Evolutionary conservation across 306 rosid genomes (phyloP).

Genomic region (Ziziphus jujuba): DNA sequence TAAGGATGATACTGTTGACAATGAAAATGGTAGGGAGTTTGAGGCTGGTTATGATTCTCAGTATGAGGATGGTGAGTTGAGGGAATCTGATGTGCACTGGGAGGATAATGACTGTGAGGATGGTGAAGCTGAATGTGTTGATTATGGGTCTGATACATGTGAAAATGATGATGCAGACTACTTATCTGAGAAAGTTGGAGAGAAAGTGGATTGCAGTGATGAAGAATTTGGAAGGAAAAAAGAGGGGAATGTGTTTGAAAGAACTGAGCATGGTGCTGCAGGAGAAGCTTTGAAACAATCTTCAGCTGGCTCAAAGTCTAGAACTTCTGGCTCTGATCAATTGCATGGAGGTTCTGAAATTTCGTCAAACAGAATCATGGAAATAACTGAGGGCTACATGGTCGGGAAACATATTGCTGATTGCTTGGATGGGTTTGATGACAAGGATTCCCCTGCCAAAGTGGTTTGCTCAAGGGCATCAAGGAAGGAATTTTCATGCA

Average conservation of each 20-base stretch:
- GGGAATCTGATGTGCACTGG: conserved; percentile 34
- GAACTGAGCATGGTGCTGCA: neutral
- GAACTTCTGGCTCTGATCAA: conserved; percentile 21
- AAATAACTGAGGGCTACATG: conserved; percentile 25
- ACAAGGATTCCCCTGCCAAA: conserved; percentile 13
- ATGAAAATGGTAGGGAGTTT: neutral
- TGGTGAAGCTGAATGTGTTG: conserved; percentile 33
- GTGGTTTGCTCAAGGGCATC: conserved; percentile 20
- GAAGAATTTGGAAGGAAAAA: conserved; percentile 16
- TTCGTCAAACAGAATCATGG: conserved; percentile 19
- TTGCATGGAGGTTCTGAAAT: conserved; percentile 28
- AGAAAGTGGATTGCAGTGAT: conserved; percentile 19
- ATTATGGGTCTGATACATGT: conserved; percentile 37
- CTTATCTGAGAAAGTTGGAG: conserved; percentile 16
- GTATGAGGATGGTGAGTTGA: conserved; percentile 45
- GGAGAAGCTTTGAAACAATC: conserved; percentile 26
- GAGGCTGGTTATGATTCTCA: conserved; percentile 38
- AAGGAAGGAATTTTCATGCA: neutral
- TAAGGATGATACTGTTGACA: conserved; percentile 13
- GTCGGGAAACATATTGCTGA: conserved; percentile 18
- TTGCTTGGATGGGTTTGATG: conserved; percentile 17
- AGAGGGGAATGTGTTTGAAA: conserved; percentile 15
- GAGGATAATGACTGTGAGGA: conserved; percentile 24
- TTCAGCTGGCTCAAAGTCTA: conserved; percentile 26
- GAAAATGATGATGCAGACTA: conserved; percentile 26